Percentiles rank a stretch among this genome's conserved stretches.
Conservation (phyloP, 176 grass and related monocot genomes). For the Otatea glauca region DNA sequence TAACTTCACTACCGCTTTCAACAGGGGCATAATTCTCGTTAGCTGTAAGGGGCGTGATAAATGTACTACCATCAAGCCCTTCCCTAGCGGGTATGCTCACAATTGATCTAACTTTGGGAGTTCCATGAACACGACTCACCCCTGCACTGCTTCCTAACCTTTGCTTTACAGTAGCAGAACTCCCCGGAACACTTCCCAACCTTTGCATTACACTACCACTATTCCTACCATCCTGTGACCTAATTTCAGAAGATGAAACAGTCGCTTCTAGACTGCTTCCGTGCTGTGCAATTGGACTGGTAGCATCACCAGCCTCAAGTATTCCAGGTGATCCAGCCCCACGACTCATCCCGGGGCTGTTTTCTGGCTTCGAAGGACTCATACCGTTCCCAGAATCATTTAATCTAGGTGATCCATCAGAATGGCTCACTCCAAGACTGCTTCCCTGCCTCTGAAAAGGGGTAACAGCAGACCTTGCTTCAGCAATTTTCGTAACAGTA, state of each 20-base stretch:
- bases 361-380: conserved; percentile 34
- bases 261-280: conserved; percentile 12
- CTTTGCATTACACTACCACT: conserved; percentile 51
- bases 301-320: conserved; percentile 8
- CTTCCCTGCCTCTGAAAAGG: conserved; percentile 45
- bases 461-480: conserved; percentile 10
- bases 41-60: conserved; percentile 7
- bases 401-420: conserved; percentile 40
- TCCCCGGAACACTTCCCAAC: conserved; percentile 26
- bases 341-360: conserved; percentile 4
- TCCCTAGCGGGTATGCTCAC: conserved; percentile 62
- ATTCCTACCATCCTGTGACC: conserved; percentile 38
- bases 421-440: conserved; percentile 22
- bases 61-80: conserved; percentile 43
- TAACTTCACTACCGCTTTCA: conserved; percentile 40
- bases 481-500: conserved; percentile 26
- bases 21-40: conserved; percentile 37
- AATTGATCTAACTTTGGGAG: conserved; percentile 71
- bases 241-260: conserved; percentile 4
- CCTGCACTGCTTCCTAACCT: conserved; percentile 40
- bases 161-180: conserved; percentile 36
- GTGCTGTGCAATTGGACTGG: conserved; percentile 1
- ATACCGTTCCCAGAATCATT: not conserved
- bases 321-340: conserved; percentile 27
- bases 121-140: conserved; percentile 42